Evolutionary conservation across 1,284 basidiomycete genomes (phyloP), one percentile per base, ranked within the genome.

Genomic region (Ganoderma leucocontextum): DNA sequence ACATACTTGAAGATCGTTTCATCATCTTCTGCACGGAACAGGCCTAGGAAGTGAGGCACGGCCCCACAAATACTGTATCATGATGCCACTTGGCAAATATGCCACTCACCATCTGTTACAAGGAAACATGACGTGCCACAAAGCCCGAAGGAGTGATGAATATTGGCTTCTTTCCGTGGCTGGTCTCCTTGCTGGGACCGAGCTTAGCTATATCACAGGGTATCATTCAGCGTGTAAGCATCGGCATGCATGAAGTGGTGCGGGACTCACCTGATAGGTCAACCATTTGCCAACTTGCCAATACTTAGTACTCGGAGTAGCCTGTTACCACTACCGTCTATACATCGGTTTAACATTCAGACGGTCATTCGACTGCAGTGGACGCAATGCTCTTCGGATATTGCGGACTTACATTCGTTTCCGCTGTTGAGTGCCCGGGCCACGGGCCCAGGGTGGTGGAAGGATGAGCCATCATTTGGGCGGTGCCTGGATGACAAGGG

Each of bases 401-500:
- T 29, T 29, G 29, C 29, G 29, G 29, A 29, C 29, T 29, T 29
- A 29, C 2, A 29, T 29, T 29, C 29, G 29, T 29, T 29, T 29
- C 29, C 29, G 29, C 29, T 29, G 41, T 17, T 5, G 29, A 29
- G 29, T 29, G 2, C 29, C 29, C 29, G 39, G 39, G 39, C 8
- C n/a, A n/a, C n/a, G n/a, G n/a, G n/a, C 39, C 39, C 13, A 13
- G 39, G 39, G 29, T 29, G 44, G 47, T 10, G 49, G 49, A 52
- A 35, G 52, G 22, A 41, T 36, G 19, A 17, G 9, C n/a, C 44
- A 4, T 52, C 25, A 62, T 62, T 49, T 49, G 47, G 35, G 47
- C 61, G 41, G 61, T 62, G 44, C 47, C 33, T 52, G 44, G 17
- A 13, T 52, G 33, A 53, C 36, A 47, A 61, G 17, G 38, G 58